Evolutionary conservation across 2,329 filamentous ascomycete genomes (phyloP), one percentile per base, ranked within the genome.

Genomic region (Trichoderma koningiopsis): DNA sequence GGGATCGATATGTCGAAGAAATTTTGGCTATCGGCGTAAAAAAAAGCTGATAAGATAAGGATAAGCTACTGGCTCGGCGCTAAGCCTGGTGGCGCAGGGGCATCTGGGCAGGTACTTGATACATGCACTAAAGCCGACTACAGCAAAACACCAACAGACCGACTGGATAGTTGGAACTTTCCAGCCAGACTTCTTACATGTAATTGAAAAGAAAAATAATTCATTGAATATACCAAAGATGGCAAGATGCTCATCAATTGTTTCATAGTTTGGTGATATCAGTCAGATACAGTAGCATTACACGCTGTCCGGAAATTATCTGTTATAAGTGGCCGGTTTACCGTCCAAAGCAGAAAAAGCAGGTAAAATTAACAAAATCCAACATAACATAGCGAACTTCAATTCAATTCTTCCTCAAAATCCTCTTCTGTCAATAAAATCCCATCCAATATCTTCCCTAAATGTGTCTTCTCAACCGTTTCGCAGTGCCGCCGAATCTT

Each of bases 391-490:
- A 24, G 3, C 47, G 5, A 11, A 49, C 3, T 4, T 24, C n/a
- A 49, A 13, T 49, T 5, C 10, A 22, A 1, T 4, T 62, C 53
- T 11, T 49, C 4, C 1, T 66, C 29, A 4, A 79, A 78, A 7
- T 77, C 72, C 0, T 37, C 33, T 29, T 73, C 61, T 0, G 57
- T 37, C 22, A 80, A 47, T 0, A 77, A 53, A 5, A 75, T 70
- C 0, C 79, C 79, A 11, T 79, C 74, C 4, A 84, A 65, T 1
- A 83, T 72, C 27, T 72, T 78, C 0, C 81, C 82, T 68, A 82
- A 72, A 29, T 85, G 82, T 0, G 82, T 83, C 71, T 80, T 81
- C 7, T 77, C 76, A 11, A 84, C 83, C 0, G 69, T 71, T 10
- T 78, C 73, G 7, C 81, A 77, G 16, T 82, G 76, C 2, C 77